These are phyloP conservation scores for Penicillium palitans DNA, from an alignment of 2,329 filamentous ascomycete genomes.

Conservation along the genomic window DNA sequence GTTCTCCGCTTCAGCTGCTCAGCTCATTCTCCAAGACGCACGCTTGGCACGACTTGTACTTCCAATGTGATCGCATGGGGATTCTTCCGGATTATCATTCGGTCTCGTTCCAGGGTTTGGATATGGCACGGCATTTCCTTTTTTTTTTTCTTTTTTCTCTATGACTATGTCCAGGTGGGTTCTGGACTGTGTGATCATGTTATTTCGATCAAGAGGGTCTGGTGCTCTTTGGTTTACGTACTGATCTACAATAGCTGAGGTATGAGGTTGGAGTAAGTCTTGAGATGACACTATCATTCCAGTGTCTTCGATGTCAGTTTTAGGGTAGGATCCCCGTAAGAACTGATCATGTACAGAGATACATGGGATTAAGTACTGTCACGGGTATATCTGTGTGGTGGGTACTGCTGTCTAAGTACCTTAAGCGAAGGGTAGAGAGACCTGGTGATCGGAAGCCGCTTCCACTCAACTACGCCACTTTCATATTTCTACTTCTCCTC, in stretches of 20 bases:
- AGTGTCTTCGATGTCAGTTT: neutral
- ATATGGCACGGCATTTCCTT: neutral
- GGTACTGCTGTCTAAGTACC: neutral
- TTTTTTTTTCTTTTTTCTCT: neutral
- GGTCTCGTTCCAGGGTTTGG: neutral
- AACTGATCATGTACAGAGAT: too few relatives aligned
- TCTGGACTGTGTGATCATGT: neutral
- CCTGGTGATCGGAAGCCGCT: neutral
- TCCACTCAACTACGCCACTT: neutral
- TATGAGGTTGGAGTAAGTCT: neutral
- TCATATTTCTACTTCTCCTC: neutral
- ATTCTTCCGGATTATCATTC: neutral
- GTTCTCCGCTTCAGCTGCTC: neutral
- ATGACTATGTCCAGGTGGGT: neutral
- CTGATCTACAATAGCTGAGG: neutral
- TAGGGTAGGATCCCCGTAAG: neutral
- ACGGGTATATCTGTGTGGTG: accelerated
- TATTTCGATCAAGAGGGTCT: neutral
- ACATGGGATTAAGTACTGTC: neutral
- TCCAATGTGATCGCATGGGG: neutral
- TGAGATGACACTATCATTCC: neutral
- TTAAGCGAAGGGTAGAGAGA: neutral
- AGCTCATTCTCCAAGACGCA: neutral
- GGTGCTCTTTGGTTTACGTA: neutral
- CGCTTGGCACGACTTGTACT: neutral